phyloP scores from a whole-genome alignment of 179 eudicot genomes.

The Vitellaria paradoxa region DNA sequence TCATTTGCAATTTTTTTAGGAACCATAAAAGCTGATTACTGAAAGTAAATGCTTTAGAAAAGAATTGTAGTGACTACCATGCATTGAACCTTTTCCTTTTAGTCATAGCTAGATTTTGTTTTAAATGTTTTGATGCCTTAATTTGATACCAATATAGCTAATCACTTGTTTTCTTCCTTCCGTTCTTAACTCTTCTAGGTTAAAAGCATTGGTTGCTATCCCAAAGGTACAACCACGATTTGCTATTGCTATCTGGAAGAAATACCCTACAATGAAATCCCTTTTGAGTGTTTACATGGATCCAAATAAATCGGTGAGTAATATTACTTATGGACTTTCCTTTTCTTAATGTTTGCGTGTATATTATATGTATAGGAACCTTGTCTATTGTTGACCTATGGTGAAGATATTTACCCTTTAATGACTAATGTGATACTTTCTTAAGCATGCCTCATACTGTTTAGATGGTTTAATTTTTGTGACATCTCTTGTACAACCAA shows the following conservation, averaged over 20 bases:
- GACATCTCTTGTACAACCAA: background rate
- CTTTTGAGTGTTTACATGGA: constrained; percentile 77
- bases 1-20: background rate
- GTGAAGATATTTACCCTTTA: background rate
- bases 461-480: background rate
- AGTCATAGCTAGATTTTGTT: background rate
- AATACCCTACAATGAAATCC: constrained; percentile 84
- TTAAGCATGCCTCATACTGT: background rate
- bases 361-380: background rate
- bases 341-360: background rate
- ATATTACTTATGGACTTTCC: constrained; percentile 9
- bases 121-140: constrained; percentile 7
- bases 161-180: too few relatives aligned
- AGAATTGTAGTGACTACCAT: background rate
- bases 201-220: constrained; percentile 81
- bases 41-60: background rate
- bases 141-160: background rate
- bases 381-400: background rate
- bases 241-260: constrained; percentile 83
- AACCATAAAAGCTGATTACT: background rate
- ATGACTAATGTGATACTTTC: background rate
- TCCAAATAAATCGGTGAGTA: constrained; percentile 77
- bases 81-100: background rate
- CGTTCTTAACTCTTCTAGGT: constrained; percentile 47
- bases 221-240: constrained; percentile 94